phyloP scores from a whole-genome alignment of 164 flowering plant species.

The Sextonia rubra region DNA sequence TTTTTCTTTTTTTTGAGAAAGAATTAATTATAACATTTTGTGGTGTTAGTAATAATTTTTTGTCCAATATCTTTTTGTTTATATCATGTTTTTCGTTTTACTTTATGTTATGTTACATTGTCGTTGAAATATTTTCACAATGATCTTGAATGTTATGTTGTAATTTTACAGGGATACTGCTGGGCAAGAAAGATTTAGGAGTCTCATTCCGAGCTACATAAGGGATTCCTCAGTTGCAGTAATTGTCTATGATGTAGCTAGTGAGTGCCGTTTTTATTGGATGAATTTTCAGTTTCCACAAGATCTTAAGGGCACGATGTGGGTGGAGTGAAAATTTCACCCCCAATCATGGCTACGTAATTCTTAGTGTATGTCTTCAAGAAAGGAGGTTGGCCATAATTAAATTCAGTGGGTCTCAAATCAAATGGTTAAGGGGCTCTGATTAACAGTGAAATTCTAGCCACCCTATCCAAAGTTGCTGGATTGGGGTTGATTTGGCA shows the following conservation, averaged over 20 bases:
- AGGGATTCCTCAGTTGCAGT: conserved; percentile 93
- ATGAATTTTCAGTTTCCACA: not conserved
- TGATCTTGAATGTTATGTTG: not conserved
- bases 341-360: no score
- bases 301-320: not conserved
- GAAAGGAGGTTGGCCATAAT: no score
- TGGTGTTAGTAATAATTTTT: no score
- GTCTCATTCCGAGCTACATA: conserved; percentile 92
- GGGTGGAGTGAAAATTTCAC: no score
- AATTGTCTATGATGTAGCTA: conserved; percentile 77
- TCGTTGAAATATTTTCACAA: not conserved
- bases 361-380: no score
- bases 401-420: no score
- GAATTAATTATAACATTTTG: no score
- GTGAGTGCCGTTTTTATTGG: conserved; percentile 38
- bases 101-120: not conserved
- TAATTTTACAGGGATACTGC: conserved; percentile 76
- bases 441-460: no score
- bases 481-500: no score
- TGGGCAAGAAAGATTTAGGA: conserved; percentile 86
- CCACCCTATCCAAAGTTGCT: no score
- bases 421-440: no score
- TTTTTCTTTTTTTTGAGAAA: no score
- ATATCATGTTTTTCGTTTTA: not conserved
- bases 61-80: not conserved